phyloP scores from a whole-genome alignment of 176 grass and related monocot species.

The Lolium rigidum region DNA sequence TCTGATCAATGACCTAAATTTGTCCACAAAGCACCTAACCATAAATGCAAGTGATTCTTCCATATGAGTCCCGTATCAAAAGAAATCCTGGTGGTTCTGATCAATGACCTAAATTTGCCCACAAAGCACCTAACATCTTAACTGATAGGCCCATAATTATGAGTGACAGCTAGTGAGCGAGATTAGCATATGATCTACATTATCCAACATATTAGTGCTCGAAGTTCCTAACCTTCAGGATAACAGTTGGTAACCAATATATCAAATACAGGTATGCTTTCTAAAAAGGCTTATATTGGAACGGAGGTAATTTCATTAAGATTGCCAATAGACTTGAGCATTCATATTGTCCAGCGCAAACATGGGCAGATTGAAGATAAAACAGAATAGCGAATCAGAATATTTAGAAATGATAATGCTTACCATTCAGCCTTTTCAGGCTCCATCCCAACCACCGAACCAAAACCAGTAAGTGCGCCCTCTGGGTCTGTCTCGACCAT shows the following conservation, averaged over 20 bases:
- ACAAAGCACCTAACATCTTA: neutral
- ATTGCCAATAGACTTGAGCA: neutral
- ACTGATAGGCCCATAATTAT: neutral
- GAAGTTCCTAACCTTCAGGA: conserved; percentile 20
- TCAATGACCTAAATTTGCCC: neutral
- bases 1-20: neutral
- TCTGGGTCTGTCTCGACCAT: conserved; percentile 94
- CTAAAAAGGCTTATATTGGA: no score
- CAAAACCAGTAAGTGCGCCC: conserved; percentile 95
- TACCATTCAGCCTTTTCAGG: conserved; percentile 98
- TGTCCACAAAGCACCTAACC: neutral
- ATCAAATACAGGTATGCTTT: neutral
- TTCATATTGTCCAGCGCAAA: neutral
- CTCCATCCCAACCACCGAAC: conserved; percentile 89
- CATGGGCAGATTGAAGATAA: conserved; percentile 2
- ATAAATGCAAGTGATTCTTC: conserved; percentile 5
- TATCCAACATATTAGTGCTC: neutral
- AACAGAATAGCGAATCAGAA: neutral
- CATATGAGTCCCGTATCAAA: neutral
- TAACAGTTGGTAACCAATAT: neutral
- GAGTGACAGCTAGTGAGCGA: neutral
- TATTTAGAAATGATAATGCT: neutral
- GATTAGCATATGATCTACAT: neutral
- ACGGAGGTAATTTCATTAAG: conserved; percentile 6
- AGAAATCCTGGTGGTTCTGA: neutral